These are phyloP conservation scores for Deuterostichococcus epilithicus DNA, from an alignment of 139 green algal species.

Conservation along the genomic window DNA sequence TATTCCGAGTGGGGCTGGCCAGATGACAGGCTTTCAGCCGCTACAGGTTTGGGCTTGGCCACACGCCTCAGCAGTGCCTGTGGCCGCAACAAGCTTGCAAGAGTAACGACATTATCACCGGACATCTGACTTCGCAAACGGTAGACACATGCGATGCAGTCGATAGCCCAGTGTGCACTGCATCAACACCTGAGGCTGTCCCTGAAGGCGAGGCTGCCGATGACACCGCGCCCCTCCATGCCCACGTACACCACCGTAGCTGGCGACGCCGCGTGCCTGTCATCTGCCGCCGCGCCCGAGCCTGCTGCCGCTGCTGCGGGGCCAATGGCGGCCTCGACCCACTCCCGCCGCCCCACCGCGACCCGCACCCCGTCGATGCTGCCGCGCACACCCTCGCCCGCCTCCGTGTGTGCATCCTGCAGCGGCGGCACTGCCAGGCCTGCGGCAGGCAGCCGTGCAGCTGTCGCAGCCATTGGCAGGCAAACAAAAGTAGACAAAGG, in stretches of 20 bases:
- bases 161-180: too few relatives aligned
- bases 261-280: neutral
- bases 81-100: too few relatives aligned
- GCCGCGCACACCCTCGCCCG: slow-evolving; percentile 54
- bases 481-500: neutral
- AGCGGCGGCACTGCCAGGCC: slow-evolving; percentile 26
- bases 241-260: slow-evolving; percentile 58
- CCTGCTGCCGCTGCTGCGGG: slow-evolving; percentile 5
- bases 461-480: too few relatives aligned
- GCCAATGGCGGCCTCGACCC: slow-evolving; percentile 42
- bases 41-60: too few relatives aligned
- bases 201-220: slow-evolving; percentile 56
- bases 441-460: too few relatives aligned
- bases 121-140: too few relatives aligned
- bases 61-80: too few relatives aligned
- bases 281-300: neutral
- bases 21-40: too few relatives aligned
- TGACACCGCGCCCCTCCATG: slow-evolving; percentile 48
- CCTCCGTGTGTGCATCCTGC: slow-evolving; percentile 40
- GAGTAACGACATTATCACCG: too few relatives aligned
- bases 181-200: slow-evolving; percentile 65
- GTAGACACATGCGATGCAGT: too few relatives aligned
- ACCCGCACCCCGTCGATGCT: slow-evolving; percentile 50
- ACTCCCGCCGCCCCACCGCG: slow-evolving; percentile 64
- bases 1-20: too few relatives aligned